These are phyloP conservation scores for Medakamo hakoo DNA, from an alignment of 139 green algal genomes.

Conservation along the genomic window DNA sequence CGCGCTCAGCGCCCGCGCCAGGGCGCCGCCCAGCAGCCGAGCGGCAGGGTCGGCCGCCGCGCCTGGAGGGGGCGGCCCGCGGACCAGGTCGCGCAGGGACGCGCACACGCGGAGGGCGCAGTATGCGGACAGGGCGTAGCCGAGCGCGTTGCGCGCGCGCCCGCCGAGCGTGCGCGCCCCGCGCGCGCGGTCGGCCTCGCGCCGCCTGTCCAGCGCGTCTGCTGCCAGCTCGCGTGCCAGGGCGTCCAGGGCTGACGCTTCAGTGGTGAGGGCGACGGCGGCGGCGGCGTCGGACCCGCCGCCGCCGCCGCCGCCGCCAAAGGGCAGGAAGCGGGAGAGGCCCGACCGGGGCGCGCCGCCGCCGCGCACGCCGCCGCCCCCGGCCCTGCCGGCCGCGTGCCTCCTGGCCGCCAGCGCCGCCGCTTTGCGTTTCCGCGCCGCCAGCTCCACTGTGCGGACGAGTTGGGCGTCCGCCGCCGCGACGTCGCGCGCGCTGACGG, in stretches of 20 bases:
- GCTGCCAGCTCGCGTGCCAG: not conserved
- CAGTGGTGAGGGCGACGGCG: no score
- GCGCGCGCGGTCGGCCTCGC: not conserved
- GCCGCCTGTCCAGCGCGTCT: not conserved
- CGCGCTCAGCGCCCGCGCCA: not conserved
- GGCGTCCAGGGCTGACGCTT: not conserved
- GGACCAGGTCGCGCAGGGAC: not conserved
- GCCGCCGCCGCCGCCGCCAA: not conserved
- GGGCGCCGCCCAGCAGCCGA: not conserved
- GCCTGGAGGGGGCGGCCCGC: not conserved
- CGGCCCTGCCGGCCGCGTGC: not conserved
- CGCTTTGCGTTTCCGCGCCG: not conserved
- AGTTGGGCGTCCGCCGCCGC: slow-evolving; percentile 2
- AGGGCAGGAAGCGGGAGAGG: no score
- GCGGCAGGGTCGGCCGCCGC: not conserved
- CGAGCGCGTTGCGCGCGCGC: not conserved
- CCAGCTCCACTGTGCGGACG: slow-evolving; percentile 1
- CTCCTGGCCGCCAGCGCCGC: not conserved
- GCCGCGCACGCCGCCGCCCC: no score
- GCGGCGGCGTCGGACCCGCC: no score
- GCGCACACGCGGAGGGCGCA: not conserved
- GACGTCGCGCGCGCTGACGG: slow-evolving; percentile 25
- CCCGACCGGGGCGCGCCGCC: no score
- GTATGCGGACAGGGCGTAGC: not conserved
- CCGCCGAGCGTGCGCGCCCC: not conserved